Evolutionary conservation across 1,139 yeast genomes (phyloP).

Genomic region (Hanseniaspora sp.): DNA sequence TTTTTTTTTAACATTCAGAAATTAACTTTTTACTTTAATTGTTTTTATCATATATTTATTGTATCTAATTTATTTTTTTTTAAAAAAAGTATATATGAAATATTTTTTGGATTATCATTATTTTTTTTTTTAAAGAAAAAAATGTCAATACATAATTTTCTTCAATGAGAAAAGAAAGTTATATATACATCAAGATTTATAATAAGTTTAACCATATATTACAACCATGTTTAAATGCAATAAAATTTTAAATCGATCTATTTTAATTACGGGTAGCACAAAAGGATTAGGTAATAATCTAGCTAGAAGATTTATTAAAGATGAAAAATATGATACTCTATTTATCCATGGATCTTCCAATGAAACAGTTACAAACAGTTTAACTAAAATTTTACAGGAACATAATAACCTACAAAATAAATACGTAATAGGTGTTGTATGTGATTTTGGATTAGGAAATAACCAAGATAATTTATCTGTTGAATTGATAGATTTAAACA

Average conservation of each 20-base stretch:
- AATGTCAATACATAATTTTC: too few relatives aligned
- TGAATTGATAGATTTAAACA: background rate
- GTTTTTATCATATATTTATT: too few relatives aligned
- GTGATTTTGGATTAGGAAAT: background rate
- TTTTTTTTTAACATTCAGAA: background rate
- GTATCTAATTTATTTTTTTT: too few relatives aligned
- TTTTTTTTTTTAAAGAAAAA: too few relatives aligned
- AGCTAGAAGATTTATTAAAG: background rate
- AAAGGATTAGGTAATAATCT: constrained; percentile 14
- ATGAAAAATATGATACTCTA: background rate
- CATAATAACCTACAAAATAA: background rate
- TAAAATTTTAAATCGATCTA: background rate
- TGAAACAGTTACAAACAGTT: background rate
- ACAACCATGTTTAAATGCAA: background rate
- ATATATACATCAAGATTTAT: too few relatives aligned
- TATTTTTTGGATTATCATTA: too few relatives aligned
- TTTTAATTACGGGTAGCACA: constrained; percentile 14
- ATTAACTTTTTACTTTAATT: too few relatives aligned
- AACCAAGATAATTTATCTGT: background rate
- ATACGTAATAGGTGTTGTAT: background rate
- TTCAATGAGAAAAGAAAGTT: too few relatives aligned
- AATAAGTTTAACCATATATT: background rate
- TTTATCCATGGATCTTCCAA: constrained; percentile 8
- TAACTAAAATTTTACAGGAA: background rate
- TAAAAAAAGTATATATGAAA: too few relatives aligned